Evolutionary conservation across 768 basidiomycete species (phyloP), one percentile per base, ranked within the genome.

Genomic region (Lentinus tigrinus): DNA sequence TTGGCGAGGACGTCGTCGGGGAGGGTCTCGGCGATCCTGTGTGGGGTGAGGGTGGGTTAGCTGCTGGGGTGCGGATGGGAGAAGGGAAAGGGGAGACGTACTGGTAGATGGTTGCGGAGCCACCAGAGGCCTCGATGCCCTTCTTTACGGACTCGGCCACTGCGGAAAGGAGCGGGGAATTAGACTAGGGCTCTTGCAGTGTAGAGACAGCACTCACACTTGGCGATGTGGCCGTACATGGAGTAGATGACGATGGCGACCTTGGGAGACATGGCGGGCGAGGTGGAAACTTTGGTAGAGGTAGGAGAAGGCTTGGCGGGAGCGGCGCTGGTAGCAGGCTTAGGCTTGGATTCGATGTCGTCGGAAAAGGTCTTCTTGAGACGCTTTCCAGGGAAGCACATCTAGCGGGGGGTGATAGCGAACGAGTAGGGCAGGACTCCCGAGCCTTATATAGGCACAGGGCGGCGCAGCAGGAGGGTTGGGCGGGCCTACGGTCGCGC

Each of bases 11-110:
- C 70, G 6, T 91, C 89, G 11, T 77, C 67, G 3, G 87, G 67
- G 52, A 95, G 86, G 0, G 92, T 96, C 75, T 96, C 93, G 51
- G 85, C 67, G 62, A 95, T 82, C 71, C 89, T 91, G 46, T n/a
- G n/a, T n/a, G n/a, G n/a, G 27, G 38, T 13, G 2, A 0, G 50
- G 13, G 26, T 9, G 27, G 5, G 28, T 31, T 10, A 16, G 43
- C 16, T 14, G 7, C 28, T 19, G 16, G 28, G 28, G 28, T 31
- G 28, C 28, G 28, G 28, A 31, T n/a, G n/a, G n/a, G n/a, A n/a
- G n/a, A n/a, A n/a, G n/a, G n/a, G n/a, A 34, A 47, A 23, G n/a
- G 14, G 40, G n/a, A n/a, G 46, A 59, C 69, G 39, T 42, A 80
- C 78, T 81, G 80, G 70, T 75, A 81, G 60, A 81, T 81, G 17